phyloP scores from a whole-genome alignment of 2,329 filamentous ascomycete genomes.

The Penicillium sp. region DNA sequence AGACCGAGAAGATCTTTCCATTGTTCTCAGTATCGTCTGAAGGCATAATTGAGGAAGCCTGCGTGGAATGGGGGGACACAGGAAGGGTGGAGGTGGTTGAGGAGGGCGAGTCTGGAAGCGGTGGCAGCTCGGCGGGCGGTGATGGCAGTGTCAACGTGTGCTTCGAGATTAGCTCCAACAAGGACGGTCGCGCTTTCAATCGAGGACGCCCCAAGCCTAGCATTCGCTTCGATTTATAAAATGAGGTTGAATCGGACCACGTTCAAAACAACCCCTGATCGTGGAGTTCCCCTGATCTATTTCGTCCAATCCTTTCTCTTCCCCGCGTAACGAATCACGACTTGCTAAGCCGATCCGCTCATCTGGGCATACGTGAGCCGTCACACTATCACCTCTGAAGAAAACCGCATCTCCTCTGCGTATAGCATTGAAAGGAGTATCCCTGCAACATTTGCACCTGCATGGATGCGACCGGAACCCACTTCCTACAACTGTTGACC shows the following conservation, averaged over 20 bases:
- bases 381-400: neutral
- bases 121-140: constrained; percentile 43
- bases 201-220: constrained; percentile 59
- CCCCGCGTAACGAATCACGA: constrained; percentile 17
- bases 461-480: neutral
- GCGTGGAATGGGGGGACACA: constrained; percentile 26
- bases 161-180: constrained; percentile 56
- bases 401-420: too few relatives aligned
- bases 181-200: constrained; percentile 61
- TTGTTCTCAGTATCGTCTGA: constrained; percentile 54
- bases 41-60: constrained; percentile 42
- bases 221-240: constrained; percentile 43
- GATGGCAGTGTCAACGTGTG: constrained; percentile 31
- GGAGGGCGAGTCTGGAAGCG: constrained; percentile 48
- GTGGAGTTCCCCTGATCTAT: constrained; percentile 22
- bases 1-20: constrained; percentile 72
- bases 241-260: constrained; percentile 7
- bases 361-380: neutral
- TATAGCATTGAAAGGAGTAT: too few relatives aligned
- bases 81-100: constrained; percentile 37
- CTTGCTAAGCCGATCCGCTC: constrained; percentile 9
- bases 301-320: constrained; percentile 24
- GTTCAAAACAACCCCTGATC: constrained; percentile 3
- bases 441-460: neutral
- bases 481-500: neutral